Base-by-base conservation (phyloP, 2,329 filamentous ascomycete genomes). In the Colletotrichum sublineola region DNA sequence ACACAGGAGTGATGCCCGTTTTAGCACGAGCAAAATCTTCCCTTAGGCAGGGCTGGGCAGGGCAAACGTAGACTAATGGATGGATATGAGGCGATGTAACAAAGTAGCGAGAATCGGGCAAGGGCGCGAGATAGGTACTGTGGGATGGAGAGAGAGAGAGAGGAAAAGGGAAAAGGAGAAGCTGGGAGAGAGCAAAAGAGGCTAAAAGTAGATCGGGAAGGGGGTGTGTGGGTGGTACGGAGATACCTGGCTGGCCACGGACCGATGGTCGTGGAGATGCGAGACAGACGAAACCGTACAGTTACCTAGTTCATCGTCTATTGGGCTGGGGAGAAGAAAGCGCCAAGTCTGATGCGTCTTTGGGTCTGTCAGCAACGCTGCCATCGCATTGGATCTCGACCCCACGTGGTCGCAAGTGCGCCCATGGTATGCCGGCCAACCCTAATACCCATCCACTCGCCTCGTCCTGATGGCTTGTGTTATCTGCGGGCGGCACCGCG, bases 131-230 rank as follows among this genome's bases (percentile, higher is more conserved):
- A 46, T 61, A 14, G 40, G 31, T n/a, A 48, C n/a, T 24, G 46
- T 48, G n/a, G 9, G 20, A 48, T 48, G 7, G 44, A n/a, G 44
- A n/a, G 44, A 8, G 44, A n/a, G 44, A 46, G 62, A n/a, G 33
- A 53, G 33, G 44, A 69, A 46, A 40, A 55, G 46, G 29, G 40
- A 63, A 40, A 48, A 38, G 62, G 60, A 52, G 55, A 29, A 52
- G 15, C 48, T 24, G 31, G 12, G 29, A 12, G 36, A 46, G 8
- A 63, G 15, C 58, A n/a, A 6, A 44, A 70, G 63, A 70, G 68
- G 68, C 63, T 70, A 67, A 70, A 64, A 68, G 68, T 67, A 67
- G 64, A 67, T 60, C 53, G 63, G 56, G 52, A 57, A 64, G 42
- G 63, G 18, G 67, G 42, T 31, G 60, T n/a, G 44, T 46, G 46